A percentile compares a stretch with the other conserved stretches of the same genome.
phyloP scores from a whole-genome alignment of 108 stramenopile genomes.

The Cafeteria roenbergensis region DNA sequence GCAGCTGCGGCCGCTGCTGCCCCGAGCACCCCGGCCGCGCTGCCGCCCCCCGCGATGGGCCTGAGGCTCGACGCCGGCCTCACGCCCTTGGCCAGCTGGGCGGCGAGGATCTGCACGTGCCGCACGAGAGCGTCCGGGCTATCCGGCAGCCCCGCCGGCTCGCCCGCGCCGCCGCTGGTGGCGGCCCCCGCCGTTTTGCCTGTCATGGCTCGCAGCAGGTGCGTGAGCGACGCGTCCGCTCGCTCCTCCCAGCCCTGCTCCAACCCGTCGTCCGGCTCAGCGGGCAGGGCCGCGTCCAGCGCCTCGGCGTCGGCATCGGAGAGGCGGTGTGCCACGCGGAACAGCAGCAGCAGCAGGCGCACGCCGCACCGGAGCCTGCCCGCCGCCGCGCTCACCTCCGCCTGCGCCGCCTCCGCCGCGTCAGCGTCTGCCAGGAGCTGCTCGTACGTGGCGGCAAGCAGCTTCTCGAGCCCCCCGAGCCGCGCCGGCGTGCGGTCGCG shows the following conservation, averaged over 20 bases:
- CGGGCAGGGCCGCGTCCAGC: conserved; percentile 24
- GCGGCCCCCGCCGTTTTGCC: no score
- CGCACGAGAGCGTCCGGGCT: no score
- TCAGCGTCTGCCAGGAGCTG: conserved; percentile 23
- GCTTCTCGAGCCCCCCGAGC: conserved; percentile 27
- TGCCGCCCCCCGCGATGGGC: no score
- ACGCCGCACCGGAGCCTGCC: conserved; percentile 15
- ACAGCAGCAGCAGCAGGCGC: conserved; percentile 19
- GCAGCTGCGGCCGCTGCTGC: no score
- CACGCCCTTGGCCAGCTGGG: no score
- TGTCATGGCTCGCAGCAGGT: conserved; percentile 36
- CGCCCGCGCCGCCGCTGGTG: no score
- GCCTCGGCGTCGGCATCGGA: conserved; percentile 14
- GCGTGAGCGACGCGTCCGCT: conserved; percentile 30
- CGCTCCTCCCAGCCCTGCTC: conserved; percentile 45
- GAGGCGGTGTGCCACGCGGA: conserved; percentile 19
- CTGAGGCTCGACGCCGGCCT: no score
- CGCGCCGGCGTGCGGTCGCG: conserved; percentile 39
- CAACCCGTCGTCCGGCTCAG: conserved; percentile 20
- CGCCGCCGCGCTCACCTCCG: neutral
- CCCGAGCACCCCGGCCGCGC: no score
- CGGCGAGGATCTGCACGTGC: no score
- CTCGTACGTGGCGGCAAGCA: conserved; percentile 32
- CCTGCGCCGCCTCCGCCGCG: conserved; percentile 21
- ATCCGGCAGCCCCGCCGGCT: no score